phyloP scores from a whole-genome alignment of 129 eudicot species.

The Lactuca saligna region DNA sequence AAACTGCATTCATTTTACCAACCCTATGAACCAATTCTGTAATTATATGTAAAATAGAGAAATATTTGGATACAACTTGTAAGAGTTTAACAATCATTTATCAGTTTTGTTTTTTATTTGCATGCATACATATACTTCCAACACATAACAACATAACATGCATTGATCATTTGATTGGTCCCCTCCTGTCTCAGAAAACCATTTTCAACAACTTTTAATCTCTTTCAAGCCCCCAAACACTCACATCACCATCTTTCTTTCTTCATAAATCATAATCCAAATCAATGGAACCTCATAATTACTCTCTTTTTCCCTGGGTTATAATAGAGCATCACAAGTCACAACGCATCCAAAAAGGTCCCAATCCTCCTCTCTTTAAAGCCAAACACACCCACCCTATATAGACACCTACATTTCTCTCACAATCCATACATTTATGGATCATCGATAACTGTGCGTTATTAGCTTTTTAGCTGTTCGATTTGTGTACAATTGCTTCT shows the following conservation, averaged over 20 bases:
- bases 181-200: constrained; percentile 19
- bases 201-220: constrained; percentile 25
- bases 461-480: constrained; percentile 32
- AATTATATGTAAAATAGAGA: neutral
- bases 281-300: constrained; percentile 38
- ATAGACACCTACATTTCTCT: constrained; percentile 19
- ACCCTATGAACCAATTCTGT: no score
- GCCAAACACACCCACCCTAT: constrained; percentile 29
- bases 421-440: constrained; percentile 25
- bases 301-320: constrained; percentile 4
- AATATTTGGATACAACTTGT: neutral
- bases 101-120: constrained; percentile 19
- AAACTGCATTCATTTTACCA: no score
- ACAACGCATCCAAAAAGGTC: constrained; percentile 1
- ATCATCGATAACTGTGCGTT: constrained; percentile 44
- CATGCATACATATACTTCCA: constrained; percentile 26
- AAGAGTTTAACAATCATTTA: constrained; percentile 7
- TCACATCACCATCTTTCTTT: constrained; percentile 24
- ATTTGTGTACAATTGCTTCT: constrained; percentile 28
- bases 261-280: constrained; percentile 22
- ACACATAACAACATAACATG: constrained; percentile 20
- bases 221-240: constrained; percentile 30
- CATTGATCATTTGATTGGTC: constrained; percentile 17
- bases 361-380: constrained; percentile 18
- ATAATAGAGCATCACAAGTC: neutral